Percentiles rank a stretch among this genome's conserved stretches.
Evolutionary conservation across 805 yeast genomes (phyloP).

Genomic region (Candida namnaoensis): DNA sequence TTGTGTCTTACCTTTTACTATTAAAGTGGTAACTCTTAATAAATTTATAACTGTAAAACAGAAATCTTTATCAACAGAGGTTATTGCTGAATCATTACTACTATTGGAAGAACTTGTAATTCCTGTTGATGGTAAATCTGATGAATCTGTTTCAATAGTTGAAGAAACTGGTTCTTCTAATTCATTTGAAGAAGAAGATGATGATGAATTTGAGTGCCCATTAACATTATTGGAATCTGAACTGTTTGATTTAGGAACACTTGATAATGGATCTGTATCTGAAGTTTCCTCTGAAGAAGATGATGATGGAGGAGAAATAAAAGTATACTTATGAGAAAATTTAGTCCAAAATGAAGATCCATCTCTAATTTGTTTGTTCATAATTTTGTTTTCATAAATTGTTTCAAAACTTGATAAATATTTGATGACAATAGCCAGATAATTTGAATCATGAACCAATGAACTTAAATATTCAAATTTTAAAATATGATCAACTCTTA

Average conservation of each 20-base stretch:
- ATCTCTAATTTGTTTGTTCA: slow-evolving; percentile 14
- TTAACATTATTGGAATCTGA: no score
- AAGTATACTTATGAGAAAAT: no score
- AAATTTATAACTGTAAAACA: slow-evolving; percentile 42
- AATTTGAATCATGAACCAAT: slow-evolving; percentile 67
- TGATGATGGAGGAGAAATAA: not conserved
- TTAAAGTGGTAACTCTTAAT: slow-evolving; percentile 45
- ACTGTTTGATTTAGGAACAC: no score
- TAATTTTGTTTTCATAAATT: slow-evolving; percentile 20
- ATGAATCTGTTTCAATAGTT: no score
- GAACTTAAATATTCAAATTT: slow-evolving; percentile 71
- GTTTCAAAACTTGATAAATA: slow-evolving; percentile 11
- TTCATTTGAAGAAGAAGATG: no score
- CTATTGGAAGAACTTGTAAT: no score
- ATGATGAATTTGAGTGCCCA: no score
- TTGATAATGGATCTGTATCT: no score
- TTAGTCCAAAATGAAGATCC: slow-evolving; percentile 7
- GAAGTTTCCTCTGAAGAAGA: no score
- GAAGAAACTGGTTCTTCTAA: no score
- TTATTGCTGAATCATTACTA: no score
- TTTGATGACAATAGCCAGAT: slow-evolving; percentile 15
- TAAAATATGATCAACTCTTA: slow-evolving; percentile 65
- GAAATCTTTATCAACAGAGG: slow-evolving; percentile 26
- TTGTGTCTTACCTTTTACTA: slow-evolving; percentile 64
- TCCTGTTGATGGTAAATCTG: no score